Percentiles rank a stretch among this genome's conserved stretches.
phyloP scores from a whole-genome alignment of 108 stramenopile species.

The Pseudonitzschia delicatissima region DNA sequence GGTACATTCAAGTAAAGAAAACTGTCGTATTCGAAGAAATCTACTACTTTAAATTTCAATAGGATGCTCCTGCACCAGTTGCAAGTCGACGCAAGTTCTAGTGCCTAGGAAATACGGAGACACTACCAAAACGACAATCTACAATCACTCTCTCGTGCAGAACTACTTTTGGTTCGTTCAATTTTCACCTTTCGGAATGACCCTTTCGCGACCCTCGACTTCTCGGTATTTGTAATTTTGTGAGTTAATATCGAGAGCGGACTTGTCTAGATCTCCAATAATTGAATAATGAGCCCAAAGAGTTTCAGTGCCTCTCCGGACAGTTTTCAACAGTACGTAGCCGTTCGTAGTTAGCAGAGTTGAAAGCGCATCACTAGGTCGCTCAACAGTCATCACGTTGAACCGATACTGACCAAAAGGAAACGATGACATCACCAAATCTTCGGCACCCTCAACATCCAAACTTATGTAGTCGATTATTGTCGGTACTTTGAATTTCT shows the following conservation, averaged over 20 bases:
- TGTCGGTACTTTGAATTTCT: conserved; percentile 39
- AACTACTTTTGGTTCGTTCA: background rate
- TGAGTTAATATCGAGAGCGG: conserved; percentile 24
- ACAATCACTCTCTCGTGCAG: too few species aligned
- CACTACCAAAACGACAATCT: too few species aligned
- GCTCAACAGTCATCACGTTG: conserved; percentile 51
- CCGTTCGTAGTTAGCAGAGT: conserved; percentile 21
- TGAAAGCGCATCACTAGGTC: conserved; percentile 36
- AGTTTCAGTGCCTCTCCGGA: conserved; percentile 13
- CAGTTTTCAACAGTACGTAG: conserved; percentile 17
- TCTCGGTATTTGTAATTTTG: conserved; percentile 27
- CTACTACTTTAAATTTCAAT: background rate
- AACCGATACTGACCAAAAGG: conserved; percentile 49
- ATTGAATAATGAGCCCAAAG: conserved; percentile 23
- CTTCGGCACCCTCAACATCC: conserved; percentile 75
- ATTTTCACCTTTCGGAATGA: conserved; percentile 11
- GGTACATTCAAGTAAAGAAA: too few species aligned
- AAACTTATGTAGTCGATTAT: conserved; percentile 63
- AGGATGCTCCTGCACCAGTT: too few species aligned
- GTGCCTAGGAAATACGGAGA: too few species aligned
- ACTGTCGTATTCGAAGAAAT: background rate
- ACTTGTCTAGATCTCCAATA: conserved; percentile 1
- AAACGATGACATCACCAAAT: conserved; percentile 50
- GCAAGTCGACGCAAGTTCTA: too few species aligned
- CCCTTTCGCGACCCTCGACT: conserved; percentile 2